A percentile compares a stretch with the other conserved stretches of the same genome.
Conservation (phyloP, 768 basidiomycete genomes). For the Leccinellum albellum region DNA sequence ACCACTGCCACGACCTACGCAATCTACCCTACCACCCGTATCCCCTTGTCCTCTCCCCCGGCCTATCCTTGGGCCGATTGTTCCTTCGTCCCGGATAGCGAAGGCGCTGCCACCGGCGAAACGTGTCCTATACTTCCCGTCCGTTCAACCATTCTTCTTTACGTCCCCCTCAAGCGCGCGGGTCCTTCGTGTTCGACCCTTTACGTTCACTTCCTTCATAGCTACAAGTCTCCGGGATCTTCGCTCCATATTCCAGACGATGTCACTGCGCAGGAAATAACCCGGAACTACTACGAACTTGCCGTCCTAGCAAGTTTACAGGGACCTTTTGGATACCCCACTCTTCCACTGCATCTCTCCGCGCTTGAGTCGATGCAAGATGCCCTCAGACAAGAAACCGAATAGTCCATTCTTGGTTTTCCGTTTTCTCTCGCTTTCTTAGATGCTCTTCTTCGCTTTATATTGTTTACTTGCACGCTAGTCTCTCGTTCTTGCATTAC, state of each 20-base stretch:
- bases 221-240: constrained; percentile 40
- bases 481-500: constrained; percentile 15
- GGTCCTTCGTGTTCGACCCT: constrained; percentile 45
- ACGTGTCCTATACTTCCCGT: constrained; percentile 47
- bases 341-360: constrained; percentile 70
- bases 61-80: constrained; percentile 22
- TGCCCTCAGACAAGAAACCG: constrained; percentile 32
- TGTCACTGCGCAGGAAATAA: constrained; percentile 50
- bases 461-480: constrained; percentile 10
- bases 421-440: constrained; percentile 2
- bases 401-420: constrained; percentile 13
- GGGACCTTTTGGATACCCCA: constrained; percentile 45
- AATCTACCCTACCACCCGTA: constrained; percentile 39
- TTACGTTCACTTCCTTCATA: constrained; percentile 59
- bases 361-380: constrained; percentile 62
- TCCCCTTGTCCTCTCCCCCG: constrained; percentile 42
- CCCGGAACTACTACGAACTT: constrained; percentile 67
- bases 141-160: constrained; percentile 56
- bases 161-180: constrained; percentile 42
- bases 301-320: constrained; percentile 50
- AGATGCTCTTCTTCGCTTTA: constrained; percentile 9
- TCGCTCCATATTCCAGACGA: constrained; percentile 32
- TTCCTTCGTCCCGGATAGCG: constrained; percentile 33
- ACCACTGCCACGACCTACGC: constrained; percentile 46
- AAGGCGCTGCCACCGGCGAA: constrained; percentile 22